Evolutionary conservation across 1,139 yeast species (phyloP).

Genomic region (Yamadazyma diddensiae): DNA sequence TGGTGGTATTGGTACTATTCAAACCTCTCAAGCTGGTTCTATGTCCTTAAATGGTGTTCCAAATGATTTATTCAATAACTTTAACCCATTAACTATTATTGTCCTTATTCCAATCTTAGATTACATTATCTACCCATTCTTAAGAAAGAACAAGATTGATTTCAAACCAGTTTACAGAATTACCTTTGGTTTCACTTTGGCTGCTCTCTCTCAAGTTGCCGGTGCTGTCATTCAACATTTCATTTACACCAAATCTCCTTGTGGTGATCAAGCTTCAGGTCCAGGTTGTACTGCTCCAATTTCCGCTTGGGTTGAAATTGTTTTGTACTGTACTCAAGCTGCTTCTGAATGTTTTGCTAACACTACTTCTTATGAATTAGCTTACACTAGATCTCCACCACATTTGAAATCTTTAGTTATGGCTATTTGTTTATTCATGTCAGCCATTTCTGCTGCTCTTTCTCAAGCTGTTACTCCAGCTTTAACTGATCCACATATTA

Average conservation of each 20-base stretch:
- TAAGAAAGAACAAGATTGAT: constrained; percentile 44
- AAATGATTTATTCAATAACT: constrained; percentile 65
- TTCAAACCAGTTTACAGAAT: constrained; percentile 39
- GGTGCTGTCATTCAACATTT: constrained; percentile 39
- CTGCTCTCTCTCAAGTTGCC: constrained; percentile 37
- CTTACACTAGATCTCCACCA: constrained; percentile 67
- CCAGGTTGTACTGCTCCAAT: constrained; percentile 49
- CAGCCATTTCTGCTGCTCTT: constrained; percentile 59
- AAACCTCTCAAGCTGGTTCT: constrained; percentile 64
- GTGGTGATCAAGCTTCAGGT: constrained; percentile 39
- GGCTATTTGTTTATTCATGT: constrained; percentile 61
- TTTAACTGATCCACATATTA: constrained; percentile 18
- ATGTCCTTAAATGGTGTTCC: constrained; percentile 69
- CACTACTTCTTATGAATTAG: constrained; percentile 67
- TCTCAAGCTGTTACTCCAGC: constrained; percentile 56
- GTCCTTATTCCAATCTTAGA: constrained; percentile 64
- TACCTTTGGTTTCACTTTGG: constrained; percentile 33
- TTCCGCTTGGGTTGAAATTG: constrained; percentile 54
- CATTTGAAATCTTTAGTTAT: constrained; percentile 66
- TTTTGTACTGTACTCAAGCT: constrained; percentile 55
- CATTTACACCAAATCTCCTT: constrained; percentile 35
- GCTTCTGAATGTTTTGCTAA: constrained; percentile 68
- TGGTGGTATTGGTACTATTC: constrained; percentile 62
- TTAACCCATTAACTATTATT: constrained; percentile 66
- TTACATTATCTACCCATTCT: constrained; percentile 53